These are phyloP conservation scores for Hypoxylon trugodes DNA, from an alignment of 495 filamentous ascomycete species.

Conservation along the genomic window DNA sequence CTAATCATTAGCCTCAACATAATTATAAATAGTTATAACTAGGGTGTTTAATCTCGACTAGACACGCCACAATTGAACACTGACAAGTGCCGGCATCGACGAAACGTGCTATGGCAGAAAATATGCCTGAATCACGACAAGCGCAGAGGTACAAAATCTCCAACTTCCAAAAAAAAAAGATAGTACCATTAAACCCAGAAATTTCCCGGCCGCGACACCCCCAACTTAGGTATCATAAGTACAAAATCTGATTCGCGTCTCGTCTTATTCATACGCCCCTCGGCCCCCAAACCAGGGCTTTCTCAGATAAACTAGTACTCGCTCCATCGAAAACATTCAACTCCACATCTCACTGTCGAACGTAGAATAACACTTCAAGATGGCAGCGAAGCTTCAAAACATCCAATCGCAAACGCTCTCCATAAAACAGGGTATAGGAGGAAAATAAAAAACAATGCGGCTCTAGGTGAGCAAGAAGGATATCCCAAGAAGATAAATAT, in stretches of 20 bases:
- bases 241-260: conserved; percentile 37
- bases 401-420: conserved; percentile 10
- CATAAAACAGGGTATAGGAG: conserved; percentile 35
- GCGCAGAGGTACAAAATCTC: too few species aligned
- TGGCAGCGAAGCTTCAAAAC: conserved; percentile 33
- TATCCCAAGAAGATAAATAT: conserved; percentile 20
- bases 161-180: conserved; percentile 5
- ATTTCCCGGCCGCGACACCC: conserved; percentile 24
- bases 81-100: too few species aligned
- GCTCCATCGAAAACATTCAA: too few species aligned
- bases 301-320: too few species aligned
- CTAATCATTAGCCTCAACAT: too few species aligned
- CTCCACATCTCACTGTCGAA: conserved; percentile 10
- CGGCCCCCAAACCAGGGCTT: too few species aligned
- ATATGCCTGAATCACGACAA: too few species aligned
- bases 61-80: too few species aligned
- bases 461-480: conserved; percentile 23
- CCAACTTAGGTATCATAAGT: conserved; percentile 22
- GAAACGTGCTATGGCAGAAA: too few species aligned
- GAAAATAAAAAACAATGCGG: conserved; percentile 29
- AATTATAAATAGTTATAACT: too few species aligned
- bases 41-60: too few species aligned
- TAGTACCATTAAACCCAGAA: conserved; percentile 24
- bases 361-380: conserved; percentile 16
- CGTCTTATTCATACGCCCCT: conserved; percentile 32